Base-by-base conservation (phyloP, 768 basidiomycete genomes). In the Scleroderma bovista region DNA sequence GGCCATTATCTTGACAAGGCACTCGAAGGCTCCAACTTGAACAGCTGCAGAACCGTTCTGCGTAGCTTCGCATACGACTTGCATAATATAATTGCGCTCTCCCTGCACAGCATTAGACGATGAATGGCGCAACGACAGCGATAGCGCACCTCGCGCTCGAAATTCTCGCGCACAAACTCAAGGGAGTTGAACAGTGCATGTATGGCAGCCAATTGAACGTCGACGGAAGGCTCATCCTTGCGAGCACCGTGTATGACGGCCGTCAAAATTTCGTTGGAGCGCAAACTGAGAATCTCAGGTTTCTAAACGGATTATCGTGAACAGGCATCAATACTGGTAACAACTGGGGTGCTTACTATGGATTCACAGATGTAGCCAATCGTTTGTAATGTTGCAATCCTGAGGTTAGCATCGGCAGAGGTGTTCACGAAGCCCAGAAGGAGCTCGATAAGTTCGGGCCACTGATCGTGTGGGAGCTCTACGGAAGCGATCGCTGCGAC, bases 51-150 rank as follows among this genome's bases (percentile, higher is more conserved):
- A 69, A 1, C 78, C 52, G 58, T 85, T 93, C 67, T 98, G 96
- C 0, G 96, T 98, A 0, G 95, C 95, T 64, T 98, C 96, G 65
- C 96, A 99, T 16, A 98, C 90, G 38, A 98, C 93, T 73, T 99
- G 96, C 96, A 99, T 99, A 69, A 99, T 98, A 73, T 96, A 98
- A 71, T 98, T 99, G 43, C 96, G 83, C 69, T 99, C 96, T 58
- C 96, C 96, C 93, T 98, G 62, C 12, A 51, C 22, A 46, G 32
- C 46, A 31, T 37, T 42, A 36, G 52, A 55, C 31, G 42, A 44
- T 26, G 46, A 42, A 19, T 9, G 40, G 37, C 31, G 22, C 34
- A 10, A 36, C 22, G 33, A 36, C 20, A 22, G 47, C 54, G 48
- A 26, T 46, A 31, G 73, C 82, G 46, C 55, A 95, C 94, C 76